Evolutionary conservation across 495 filamentous ascomycete species (phyloP), one percentile per base, ranked within the genome.

Genomic region (Penicillium malachiteum): DNA sequence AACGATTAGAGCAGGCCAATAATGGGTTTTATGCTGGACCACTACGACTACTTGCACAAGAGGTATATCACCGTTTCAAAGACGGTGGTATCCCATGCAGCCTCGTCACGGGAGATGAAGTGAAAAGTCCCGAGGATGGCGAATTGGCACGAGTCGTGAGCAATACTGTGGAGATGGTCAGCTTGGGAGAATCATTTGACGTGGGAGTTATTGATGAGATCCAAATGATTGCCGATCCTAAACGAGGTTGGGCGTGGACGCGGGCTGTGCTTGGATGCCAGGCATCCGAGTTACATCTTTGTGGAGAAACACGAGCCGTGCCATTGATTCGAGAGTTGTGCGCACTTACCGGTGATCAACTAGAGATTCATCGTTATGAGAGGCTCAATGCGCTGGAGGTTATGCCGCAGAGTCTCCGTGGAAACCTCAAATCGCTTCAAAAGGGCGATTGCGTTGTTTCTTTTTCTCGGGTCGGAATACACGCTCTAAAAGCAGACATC

Each of bases 131-230:
- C n/a, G 68, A 78, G 13, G 40, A 59, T 44, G 76, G 77, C 17
- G 62, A 74, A 16, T 64, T 77, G 10, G 65, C 74, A 10, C 72
- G 71, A 40, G 85, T 96, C 67, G 74, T 73, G 50, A 93, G 90
- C 69, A 96, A 95, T 63, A 99, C 95, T 0, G 93, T 99, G 10
- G 95, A 99, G 68, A 99, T 99, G 95, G 82, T 91, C 39, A 88
- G 87, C 35, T 58, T 96, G 9, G 87, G 86, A 52, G 64, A 63
- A 12, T 57, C 62, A 4, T 84, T 92, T 31, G 93, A 97, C 44
- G 94, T 97, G 49, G 92, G 90, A 8, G 93, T 99, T 59, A 90
- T 99, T 52, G 93, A 98, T 64, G 93, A 98, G 74, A 97, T 97
- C 53, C 95, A 99, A 67, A 97, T 97, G 94, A 92, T 97, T 52